Conservation (phyloP, 2,329 filamentous ascomycete species). For the Anthostomella pinea region DNA sequence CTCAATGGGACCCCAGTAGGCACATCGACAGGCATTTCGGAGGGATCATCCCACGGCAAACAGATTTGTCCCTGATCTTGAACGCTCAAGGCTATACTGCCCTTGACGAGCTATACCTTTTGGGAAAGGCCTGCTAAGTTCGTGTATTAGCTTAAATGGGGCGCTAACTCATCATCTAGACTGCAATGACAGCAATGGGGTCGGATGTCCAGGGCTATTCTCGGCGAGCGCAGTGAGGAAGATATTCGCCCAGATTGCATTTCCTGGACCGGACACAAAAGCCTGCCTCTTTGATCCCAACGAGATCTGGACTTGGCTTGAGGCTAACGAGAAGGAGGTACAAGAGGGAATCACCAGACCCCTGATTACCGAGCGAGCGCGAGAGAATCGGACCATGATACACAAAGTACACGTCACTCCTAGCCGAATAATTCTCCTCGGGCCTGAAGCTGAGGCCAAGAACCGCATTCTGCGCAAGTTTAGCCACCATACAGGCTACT, state of each 20-base stretch:
- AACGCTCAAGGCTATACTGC: too few relatives aligned
- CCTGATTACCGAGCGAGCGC: constrained; percentile 26
- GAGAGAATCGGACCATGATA: constrained; percentile 46
- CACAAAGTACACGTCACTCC: constrained; percentile 60
- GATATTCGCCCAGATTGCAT: constrained; percentile 51
- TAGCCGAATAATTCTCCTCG: constrained; percentile 52
- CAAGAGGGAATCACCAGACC: constrained; percentile 24
- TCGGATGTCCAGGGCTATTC: too few relatives aligned
- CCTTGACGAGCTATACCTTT: too few relatives aligned
- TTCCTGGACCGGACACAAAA: constrained; percentile 50
- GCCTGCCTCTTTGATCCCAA: constrained; percentile 36
- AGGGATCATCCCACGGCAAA: neutral
- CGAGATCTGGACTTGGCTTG: constrained; percentile 32
- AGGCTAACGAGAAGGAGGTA: constrained; percentile 40
- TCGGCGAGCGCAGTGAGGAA: constrained; percentile 38
- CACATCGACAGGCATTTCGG: too few relatives aligned
- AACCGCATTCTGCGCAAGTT: constrained; percentile 72
- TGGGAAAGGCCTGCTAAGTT: too few relatives aligned
- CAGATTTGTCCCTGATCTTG: too few relatives aligned
- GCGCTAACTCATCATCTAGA: too few relatives aligned
- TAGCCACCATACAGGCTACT: constrained; percentile 55
- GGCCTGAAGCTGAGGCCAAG: constrained; percentile 63
- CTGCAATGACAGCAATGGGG: too few relatives aligned
- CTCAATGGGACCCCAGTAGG: too few relatives aligned
- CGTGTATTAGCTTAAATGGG: too few relatives aligned